Percentiles rank a stretch among this genome's conserved stretches.
Evolutionary conservation across 1,284 basidiomycete species (phyloP).

Genomic region (Sanghuangporus weigelae): DNA sequence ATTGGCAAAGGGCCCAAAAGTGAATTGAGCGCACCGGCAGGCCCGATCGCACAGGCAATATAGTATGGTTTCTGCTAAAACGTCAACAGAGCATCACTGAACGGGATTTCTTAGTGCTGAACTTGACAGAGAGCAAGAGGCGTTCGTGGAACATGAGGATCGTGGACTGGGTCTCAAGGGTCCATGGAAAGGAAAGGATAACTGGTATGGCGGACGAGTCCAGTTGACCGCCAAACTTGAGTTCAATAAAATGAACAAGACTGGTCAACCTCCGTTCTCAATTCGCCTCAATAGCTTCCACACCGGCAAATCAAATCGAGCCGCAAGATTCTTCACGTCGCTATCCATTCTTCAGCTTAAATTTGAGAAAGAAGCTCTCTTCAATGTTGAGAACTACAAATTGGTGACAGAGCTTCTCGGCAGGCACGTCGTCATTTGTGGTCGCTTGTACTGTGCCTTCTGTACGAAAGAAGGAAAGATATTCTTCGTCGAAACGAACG

Average conservation of each 20-base stretch:
- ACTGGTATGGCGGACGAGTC: conserved; percentile 66
- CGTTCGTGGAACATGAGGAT: conserved; percentile 44
- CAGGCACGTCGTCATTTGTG: conserved; percentile 55
- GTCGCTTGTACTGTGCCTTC: conserved; percentile 55
- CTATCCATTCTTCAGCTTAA: conserved; percentile 54
- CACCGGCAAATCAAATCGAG: conserved; percentile 54
- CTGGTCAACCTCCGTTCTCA: conserved; percentile 21
- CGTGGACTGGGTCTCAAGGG: conserved; percentile 61
- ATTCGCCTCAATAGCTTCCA: conserved; percentile 50
- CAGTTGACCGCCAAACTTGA: conserved; percentile 51
- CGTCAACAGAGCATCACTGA: not conserved
- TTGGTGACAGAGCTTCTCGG: conserved; percentile 34
- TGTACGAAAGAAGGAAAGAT: conserved; percentile 53
- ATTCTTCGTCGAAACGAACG: conserved; percentile 53
- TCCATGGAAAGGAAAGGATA: conserved; percentile 38
- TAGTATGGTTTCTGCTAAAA: not conserved
- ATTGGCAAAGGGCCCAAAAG: conserved; percentile 22
- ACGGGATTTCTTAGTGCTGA: conserved; percentile 43
- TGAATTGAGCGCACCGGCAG: conserved; percentile 15
- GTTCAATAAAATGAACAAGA: conserved; percentile 11
- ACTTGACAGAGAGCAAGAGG: conserved; percentile 60
- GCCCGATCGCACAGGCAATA: not conserved
- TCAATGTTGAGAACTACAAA: conserved; percentile 29
- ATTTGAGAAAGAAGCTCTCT: conserved; percentile 34
- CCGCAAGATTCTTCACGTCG: conserved; percentile 59